Evolutionary conservation across 129 eudicot genomes (phyloP).

Genomic region (Pseudognaphalium luteoalbum): DNA sequence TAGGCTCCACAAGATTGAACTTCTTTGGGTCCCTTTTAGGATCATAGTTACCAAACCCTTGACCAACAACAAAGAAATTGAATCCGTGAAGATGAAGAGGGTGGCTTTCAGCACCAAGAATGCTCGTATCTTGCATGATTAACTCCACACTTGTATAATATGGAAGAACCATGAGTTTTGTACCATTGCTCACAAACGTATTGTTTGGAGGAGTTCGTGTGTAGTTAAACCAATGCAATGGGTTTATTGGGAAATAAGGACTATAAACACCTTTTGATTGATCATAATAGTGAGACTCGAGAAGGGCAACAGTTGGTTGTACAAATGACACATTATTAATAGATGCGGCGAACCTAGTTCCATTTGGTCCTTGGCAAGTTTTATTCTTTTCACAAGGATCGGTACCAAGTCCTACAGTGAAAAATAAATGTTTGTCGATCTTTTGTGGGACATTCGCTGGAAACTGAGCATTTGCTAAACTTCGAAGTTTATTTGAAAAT

Average conservation of each 20-base stretch:
- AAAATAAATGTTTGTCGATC: not conserved
- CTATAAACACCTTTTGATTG: constrained; percentile 9
- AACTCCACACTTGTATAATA: not conserved
- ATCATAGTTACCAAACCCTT: not conserved
- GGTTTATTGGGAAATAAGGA: constrained; percentile 2
- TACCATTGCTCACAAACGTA: not conserved
- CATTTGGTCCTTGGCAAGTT: constrained; percentile 9
- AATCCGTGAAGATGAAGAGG: constrained; percentile 11
- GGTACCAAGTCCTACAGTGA: not conserved
- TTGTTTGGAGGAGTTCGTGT: not conserved
- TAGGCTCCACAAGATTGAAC: not conserved
- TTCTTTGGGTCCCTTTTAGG: constrained; percentile 3
- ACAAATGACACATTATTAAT: constrained; percentile 6
- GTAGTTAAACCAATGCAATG: not conserved
- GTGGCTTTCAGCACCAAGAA: constrained; percentile 6
- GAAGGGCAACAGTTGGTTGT: constrained; percentile 8
- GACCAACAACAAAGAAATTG: constrained; percentile 12
- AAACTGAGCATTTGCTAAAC: not conserved
- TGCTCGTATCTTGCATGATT: constrained; percentile 1
- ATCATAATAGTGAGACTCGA: not conserved
- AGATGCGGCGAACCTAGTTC: not conserved
- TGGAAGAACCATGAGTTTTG: constrained; percentile 5
- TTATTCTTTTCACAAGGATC: not conserved
- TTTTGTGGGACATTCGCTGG: not conserved
- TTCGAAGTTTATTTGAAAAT: not conserved